Percentiles rank a stretch among this genome's conserved stretches.
Evolutionary conservation across 2,329 filamentous ascomycete genomes (phyloP).

Genomic region (Huntiella savannae): DNA sequence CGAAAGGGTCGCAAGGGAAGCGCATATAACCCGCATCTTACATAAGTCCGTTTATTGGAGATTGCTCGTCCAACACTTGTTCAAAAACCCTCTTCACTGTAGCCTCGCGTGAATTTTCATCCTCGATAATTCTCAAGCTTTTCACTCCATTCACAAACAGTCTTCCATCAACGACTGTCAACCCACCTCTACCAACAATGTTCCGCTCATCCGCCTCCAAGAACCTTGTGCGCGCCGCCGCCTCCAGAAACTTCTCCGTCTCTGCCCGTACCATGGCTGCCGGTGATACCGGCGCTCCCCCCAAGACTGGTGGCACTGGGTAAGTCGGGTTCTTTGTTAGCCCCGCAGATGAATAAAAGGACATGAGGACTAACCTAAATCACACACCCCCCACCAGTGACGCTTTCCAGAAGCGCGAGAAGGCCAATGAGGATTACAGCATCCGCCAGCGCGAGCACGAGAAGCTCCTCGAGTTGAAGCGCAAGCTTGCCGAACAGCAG

Average conservation of each 20-base stretch:
- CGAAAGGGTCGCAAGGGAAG: too few species aligned
- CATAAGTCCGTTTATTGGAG: too few species aligned
- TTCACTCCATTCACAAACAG: neutral
- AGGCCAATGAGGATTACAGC: constrained; percentile 66
- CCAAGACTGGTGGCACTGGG: constrained; percentile 33
- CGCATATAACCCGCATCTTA: too few species aligned
- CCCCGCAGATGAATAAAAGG: neutral
- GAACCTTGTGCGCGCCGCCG: constrained; percentile 28
- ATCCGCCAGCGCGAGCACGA: constrained; percentile 76
- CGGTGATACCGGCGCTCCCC: constrained; percentile 49
- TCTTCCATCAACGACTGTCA: neutral
- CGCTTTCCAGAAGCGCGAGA: constrained; percentile 80
- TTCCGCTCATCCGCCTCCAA: constrained; percentile 44
- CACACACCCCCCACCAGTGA: constrained; percentile 38
- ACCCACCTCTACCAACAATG: constrained; percentile 28
- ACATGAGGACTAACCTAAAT: neutral
- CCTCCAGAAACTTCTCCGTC: constrained; percentile 38
- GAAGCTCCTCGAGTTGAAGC: constrained; percentile 64
- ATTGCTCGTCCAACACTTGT: too few species aligned
- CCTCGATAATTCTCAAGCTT: neutral
- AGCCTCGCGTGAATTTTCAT: too few species aligned
- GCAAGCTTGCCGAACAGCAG: constrained; percentile 58
- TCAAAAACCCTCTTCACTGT: too few species aligned
- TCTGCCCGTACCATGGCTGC: constrained; percentile 44
- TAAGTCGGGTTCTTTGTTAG: constrained; percentile 19